These are phyloP conservation scores for Alternaria panax DNA, from an alignment of 2,329 filamentous ascomycete species.

Conservation along the genomic window DNA sequence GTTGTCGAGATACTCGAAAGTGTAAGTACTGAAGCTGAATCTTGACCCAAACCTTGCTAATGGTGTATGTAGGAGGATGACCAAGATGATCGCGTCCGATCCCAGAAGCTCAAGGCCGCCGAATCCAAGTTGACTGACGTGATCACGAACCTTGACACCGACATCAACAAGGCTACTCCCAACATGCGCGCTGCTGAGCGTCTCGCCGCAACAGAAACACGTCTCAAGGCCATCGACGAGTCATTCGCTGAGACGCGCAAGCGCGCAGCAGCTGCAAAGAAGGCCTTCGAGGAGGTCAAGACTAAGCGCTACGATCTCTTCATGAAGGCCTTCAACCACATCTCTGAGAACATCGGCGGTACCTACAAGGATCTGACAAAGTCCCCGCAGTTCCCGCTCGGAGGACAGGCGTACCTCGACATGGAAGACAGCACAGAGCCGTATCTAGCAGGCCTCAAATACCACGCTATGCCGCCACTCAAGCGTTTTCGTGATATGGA, in stretches of 20 bases:
- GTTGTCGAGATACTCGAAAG: conserved; percentile 57
- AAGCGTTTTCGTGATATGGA: conserved; percentile 99
- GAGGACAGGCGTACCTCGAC: conserved; percentile 86
- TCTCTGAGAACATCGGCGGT: conserved; percentile 89
- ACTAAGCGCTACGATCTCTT: conserved; percentile 87
- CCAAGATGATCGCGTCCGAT: conserved; percentile 55
- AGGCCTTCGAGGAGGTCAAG: conserved; percentile 84
- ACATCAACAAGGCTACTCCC: conserved; percentile 93
- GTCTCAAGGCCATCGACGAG: conserved; percentile 82
- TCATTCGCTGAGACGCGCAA: conserved; percentile 87
- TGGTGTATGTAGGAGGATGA: conserved; percentile 65
- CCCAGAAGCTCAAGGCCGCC: conserved; percentile 47
- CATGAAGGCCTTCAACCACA: conserved; percentile 93
- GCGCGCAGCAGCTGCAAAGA: conserved; percentile 75
- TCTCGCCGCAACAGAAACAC: conserved; percentile 81
- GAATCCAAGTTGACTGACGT: conserved; percentile 81
- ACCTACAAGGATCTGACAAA: conserved; percentile 97
- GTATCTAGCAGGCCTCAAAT: conserved; percentile 94
- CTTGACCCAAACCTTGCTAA: conserved; percentile 11
- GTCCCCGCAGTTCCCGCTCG: conserved; percentile 89
- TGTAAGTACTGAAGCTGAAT: conserved; percentile 20
- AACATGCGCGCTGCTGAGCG: conserved; percentile 97
- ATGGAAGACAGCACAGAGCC: conserved; percentile 97
- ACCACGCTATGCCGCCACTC: conserved; percentile 97
- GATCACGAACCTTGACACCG: conserved; percentile 74